These are phyloP conservation scores for Leccinum broughii DNA, from an alignment of 768 basidiomycete species.

Conservation along the genomic window DNA sequence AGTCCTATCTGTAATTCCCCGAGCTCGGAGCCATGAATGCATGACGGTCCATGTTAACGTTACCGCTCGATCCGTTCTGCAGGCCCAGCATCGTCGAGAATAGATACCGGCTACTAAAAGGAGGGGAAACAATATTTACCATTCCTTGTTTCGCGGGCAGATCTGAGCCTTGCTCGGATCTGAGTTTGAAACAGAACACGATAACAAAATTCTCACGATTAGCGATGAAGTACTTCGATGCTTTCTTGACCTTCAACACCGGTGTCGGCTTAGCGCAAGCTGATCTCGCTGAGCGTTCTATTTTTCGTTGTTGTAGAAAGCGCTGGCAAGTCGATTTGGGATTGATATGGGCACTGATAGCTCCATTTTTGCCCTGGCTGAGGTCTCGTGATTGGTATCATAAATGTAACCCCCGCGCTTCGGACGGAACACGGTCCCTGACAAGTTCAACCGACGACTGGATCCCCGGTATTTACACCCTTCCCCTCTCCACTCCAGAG, in stretches of 20 bases:
- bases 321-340: neutral
- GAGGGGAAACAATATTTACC: no score
- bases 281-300: neutral
- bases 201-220: neutral
- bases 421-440: conserved; percentile 20
- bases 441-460: neutral
- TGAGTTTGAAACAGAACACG: no score
- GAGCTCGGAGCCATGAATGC: neutral
- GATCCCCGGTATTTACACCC: conserved; percentile 12
- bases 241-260: neutral
- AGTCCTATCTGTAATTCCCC: neutral
- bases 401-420: neutral
- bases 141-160: no score
- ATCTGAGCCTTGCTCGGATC: no score
- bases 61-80: no score
- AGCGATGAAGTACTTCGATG: neutral
- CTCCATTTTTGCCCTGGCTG: neutral
- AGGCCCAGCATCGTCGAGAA: no score
- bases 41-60: no score
- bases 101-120: no score
- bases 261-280: neutral
- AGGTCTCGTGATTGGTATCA: neutral
- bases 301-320: neutral
- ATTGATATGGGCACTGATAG: neutral
- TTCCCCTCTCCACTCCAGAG: no score